phyloP scores from a whole-genome alignment of 2,329 filamentous ascomycete species.

The Colletotrichum incanum region DNA sequence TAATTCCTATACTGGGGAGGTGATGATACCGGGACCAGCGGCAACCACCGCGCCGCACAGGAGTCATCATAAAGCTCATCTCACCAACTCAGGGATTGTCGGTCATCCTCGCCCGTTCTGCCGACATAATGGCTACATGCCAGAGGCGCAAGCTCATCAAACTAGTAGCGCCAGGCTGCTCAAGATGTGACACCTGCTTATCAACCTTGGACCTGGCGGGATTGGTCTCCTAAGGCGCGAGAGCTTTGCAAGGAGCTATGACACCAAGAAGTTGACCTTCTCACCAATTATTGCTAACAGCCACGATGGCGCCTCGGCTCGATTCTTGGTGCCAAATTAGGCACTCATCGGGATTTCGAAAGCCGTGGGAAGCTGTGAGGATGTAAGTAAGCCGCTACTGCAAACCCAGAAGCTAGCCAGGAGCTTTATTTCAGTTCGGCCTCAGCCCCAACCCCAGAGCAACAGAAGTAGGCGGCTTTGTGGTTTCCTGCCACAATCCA shows the following conservation, averaged over 20 bases:
- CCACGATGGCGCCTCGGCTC: neutral
- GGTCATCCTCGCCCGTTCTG: neutral
- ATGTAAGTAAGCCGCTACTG: neutral
- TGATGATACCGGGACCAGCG: neutral
- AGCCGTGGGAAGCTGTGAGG: neutral
- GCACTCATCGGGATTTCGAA: neutral
- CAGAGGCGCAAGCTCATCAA: neutral
- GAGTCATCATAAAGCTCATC: neutral
- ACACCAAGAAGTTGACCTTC: neutral
- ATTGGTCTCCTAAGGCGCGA: neutral
- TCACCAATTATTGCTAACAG: neutral
- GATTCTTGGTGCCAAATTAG: neutral
- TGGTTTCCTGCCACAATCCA: no score
- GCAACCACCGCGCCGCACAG: neutral
- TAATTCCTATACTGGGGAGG: neutral
- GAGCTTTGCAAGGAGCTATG: slow-evolving; percentile 6
- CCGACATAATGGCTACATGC: neutral
- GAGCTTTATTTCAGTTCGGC: neutral
- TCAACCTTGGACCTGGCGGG: neutral
- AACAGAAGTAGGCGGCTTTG: neutral
- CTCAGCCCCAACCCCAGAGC: no score
- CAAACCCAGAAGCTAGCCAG: neutral
- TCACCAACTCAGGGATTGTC: neutral
- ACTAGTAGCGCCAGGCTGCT: neutral
- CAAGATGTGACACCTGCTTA: neutral